Conservation (phyloP, 345 rosid species). For the Melastoma malabathricum region DNA sequence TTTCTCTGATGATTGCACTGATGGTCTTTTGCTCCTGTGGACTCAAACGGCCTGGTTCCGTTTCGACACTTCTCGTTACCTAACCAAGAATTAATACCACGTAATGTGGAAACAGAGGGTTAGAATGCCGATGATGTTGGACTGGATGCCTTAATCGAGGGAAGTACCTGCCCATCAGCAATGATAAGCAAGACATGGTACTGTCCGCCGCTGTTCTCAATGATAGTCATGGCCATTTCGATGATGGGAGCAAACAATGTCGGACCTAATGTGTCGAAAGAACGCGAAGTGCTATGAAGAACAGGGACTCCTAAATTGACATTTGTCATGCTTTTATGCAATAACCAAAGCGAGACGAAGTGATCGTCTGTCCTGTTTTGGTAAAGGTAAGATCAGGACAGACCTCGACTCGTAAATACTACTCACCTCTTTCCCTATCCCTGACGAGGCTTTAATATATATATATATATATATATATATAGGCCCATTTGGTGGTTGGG, state of each 20-base stretch:
- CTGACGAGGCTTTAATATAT: too few relatives aligned
- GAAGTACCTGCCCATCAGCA: conserved; percentile 48
- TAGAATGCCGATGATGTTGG: background rate
- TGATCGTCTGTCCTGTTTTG: too few relatives aligned
- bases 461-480: too few relatives aligned
- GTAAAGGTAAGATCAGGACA: too few relatives aligned
- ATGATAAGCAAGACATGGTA: conserved; percentile 57
- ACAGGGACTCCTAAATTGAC: too few relatives aligned
- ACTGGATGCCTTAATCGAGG: background rate
- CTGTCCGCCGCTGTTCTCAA: conserved; percentile 58
- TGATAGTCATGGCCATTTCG: conserved; percentile 50
- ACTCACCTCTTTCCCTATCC: too few relatives aligned
- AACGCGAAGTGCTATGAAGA: background rate
- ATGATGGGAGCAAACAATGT: conserved; percentile 52
- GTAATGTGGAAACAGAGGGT: too few relatives aligned
- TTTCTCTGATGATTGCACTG: conserved; percentile 79
- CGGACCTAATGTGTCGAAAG: conserved; percentile 28
- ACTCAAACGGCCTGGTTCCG: conserved; percentile 43
- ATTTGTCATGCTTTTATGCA: too few relatives aligned
- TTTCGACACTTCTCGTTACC: conserved; percentile 88
- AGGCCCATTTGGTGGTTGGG: too few relatives aligned
- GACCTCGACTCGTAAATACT: too few relatives aligned
- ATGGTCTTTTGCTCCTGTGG: conserved; percentile 71
- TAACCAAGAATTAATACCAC: conserved; percentile 3
- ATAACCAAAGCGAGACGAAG: too few relatives aligned